Conservation (phyloP, 2,329 filamentous ascomycete species). For the Colletotrichum sp. region DNA sequence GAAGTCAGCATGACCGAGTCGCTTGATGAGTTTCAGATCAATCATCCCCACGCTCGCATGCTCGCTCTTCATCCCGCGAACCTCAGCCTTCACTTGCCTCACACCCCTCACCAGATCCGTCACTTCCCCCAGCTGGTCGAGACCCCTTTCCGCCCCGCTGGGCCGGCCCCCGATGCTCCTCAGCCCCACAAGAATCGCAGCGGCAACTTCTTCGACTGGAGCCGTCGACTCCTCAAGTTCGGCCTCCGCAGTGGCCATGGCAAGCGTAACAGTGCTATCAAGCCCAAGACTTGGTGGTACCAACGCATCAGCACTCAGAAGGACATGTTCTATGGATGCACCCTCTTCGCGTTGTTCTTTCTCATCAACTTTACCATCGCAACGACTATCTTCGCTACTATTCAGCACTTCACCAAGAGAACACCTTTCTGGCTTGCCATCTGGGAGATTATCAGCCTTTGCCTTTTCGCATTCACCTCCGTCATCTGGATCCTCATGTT, state of each 20-base stretch:
- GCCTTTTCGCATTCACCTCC: neutral
- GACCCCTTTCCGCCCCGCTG: neutral
- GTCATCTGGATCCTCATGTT: neutral
- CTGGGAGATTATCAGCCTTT: constrained; percentile 1
- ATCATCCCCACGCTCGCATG: neutral
- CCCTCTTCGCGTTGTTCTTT: neutral
- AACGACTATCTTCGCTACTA: neutral
- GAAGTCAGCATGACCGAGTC: constrained; percentile 11
- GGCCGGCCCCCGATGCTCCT: neutral
- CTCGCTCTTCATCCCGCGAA: neutral
- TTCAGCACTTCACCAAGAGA: neutral
- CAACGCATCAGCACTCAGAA: neutral
- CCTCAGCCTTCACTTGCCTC: neutral
- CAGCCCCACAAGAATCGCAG: neutral
- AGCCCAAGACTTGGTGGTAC: neutral
- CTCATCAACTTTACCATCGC: neutral
- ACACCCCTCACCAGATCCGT: neutral
- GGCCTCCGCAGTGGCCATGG: neutral
- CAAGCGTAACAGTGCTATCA: neutral
- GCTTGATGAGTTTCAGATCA: constrained; percentile 13
- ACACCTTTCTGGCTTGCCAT: neutral
- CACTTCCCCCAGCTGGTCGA: constrained; percentile 1
- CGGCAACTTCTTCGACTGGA: neutral
- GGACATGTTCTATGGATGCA: neutral
- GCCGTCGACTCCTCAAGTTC: neutral